A percentile compares a stretch with the other conserved stretches of the same genome.
Evolutionary conservation across 768 basidiomycete species (phyloP).

Genomic region (Podaxis sp.): DNA sequence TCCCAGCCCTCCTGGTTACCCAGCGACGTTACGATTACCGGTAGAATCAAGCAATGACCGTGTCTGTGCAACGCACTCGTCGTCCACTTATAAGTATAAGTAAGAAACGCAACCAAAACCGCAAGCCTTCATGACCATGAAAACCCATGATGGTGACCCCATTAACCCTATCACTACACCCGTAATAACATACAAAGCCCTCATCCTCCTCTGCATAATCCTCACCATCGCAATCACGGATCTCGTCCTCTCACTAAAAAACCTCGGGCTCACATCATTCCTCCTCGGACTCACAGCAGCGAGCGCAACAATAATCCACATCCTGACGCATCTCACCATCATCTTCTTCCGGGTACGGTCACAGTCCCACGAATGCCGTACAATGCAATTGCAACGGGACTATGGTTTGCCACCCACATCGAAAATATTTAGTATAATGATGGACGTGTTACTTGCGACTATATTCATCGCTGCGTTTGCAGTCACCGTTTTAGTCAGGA

Average conservation of each 20-base stretch:
- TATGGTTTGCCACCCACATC: not conserved
- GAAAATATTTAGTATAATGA: not conserved
- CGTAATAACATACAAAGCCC: not conserved
- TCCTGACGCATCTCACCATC: not conserved
- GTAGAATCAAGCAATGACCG: not conserved
- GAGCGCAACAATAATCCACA: not conserved
- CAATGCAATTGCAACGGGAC: not conserved
- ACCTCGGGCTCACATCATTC: conserved; percentile 6
- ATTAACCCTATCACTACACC: not conserved
- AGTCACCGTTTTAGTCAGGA: not conserved
- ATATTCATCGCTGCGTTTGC: not conserved
- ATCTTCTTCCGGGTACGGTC: not conserved
- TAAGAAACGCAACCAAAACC: not conserved
- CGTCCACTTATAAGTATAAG: not conserved
- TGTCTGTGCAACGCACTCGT: not conserved
- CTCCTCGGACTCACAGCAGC: not conserved
- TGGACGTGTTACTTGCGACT: not conserved
- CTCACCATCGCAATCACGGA: not conserved
- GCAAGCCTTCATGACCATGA: not conserved
- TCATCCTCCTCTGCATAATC: not conserved
- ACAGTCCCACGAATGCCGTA: not conserved
- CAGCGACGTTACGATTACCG: not conserved
- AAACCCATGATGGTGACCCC: not conserved
- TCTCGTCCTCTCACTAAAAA: not conserved
- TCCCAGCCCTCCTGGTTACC: not conserved